Evolutionary conservation across 768 basidiomycete species (phyloP).

Genomic region (Lentinula edodes): DNA sequence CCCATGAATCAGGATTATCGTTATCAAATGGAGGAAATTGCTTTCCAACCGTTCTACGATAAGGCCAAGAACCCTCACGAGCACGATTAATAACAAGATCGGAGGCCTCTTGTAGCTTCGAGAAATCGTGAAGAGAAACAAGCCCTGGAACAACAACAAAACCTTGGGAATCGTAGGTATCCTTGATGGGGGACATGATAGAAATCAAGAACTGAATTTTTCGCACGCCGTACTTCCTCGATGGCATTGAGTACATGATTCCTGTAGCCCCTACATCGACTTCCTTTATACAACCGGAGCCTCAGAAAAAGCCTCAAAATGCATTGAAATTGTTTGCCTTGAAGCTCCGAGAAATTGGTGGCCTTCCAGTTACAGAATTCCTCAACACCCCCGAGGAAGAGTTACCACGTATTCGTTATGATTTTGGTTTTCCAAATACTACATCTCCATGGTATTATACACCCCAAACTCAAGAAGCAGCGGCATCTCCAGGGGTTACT

Average conservation of each 20-base stretch:
- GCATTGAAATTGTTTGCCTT: not conserved
- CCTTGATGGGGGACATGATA: slow-evolving; percentile 28
- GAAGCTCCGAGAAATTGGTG: not conserved
- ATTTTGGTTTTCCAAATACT: not conserved
- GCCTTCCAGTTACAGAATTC: slow-evolving; percentile 1
- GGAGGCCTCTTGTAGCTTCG: slow-evolving; percentile 43
- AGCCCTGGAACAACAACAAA: slow-evolving; percentile 61
- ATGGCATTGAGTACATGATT: not conserved
- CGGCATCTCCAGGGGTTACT: not conserved
- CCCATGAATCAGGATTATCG: slow-evolving; percentile 66
- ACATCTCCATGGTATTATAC: not conserved
- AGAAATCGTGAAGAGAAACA: slow-evolving; percentile 32
- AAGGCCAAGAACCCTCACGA: slow-evolving; percentile 55
- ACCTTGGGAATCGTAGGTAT: slow-evolving; percentile 54
- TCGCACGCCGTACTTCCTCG: not conserved
- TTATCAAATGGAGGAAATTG: slow-evolving; percentile 72
- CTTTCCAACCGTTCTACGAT: slow-evolving; percentile 68
- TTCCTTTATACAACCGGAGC: not conserved
- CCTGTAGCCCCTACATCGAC: not conserved
- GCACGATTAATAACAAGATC: slow-evolving; percentile 46
- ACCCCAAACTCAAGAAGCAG: not conserved
- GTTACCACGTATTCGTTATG: slow-evolving; percentile 6
- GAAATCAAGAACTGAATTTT: not conserved
- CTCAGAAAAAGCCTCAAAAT: not conserved
- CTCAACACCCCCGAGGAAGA: not conserved